Conservation (phyloP, 768 basidiomycete genomes). For the Lactifluus rugatus region DNA sequence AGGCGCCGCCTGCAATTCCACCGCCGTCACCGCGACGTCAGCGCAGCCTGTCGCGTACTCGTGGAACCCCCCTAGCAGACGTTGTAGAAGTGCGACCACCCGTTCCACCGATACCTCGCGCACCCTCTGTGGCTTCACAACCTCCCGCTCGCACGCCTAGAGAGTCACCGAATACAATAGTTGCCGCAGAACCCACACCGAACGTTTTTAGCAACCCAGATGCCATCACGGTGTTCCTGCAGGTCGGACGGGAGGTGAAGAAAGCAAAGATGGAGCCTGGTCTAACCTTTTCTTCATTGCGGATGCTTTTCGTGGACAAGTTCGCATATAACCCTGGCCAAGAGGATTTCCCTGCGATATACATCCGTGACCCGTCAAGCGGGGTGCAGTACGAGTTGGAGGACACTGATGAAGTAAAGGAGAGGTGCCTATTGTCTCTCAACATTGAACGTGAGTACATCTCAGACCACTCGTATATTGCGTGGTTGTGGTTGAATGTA, state of each 20-base stretch:
- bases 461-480: background rate
- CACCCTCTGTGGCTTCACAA: background rate
- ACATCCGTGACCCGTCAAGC: slow-evolving; percentile 84
- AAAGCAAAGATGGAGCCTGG: slow-evolving; percentile 66
- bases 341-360: slow-evolving; percentile 92
- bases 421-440: slow-evolving; percentile 78
- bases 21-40: slow-evolving; percentile 18
- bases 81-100: slow-evolving; percentile 27
- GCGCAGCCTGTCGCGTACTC: slow-evolving; percentile 20
- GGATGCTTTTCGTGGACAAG: slow-evolving; percentile 87
- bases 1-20: slow-evolving; percentile 14
- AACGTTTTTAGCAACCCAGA: slow-evolving; percentile 17
- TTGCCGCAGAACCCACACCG: slow-evolving; percentile 21
- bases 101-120: slow-evolving; percentile 25
- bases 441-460: slow-evolving; percentile 88
- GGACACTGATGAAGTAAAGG: slow-evolving; percentile 85
- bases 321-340: slow-evolving; percentile 90
- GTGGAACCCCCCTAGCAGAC: slow-evolving; percentile 22
- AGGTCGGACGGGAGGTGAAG: slow-evolving; percentile 85
- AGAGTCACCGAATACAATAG: background rate
- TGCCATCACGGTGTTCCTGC: slow-evolving; percentile 68
- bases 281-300: slow-evolving; percentile 61
- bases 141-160: background rate
- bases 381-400: slow-evolving; percentile 95
- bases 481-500: background rate